A percentile compares a stretch with the other conserved stretches of the same genome.
These are phyloP conservation scores for Yamadazyma paraphyllophila DNA, from an alignment of 805 yeast genomes.

Conservation along the genomic window DNA sequence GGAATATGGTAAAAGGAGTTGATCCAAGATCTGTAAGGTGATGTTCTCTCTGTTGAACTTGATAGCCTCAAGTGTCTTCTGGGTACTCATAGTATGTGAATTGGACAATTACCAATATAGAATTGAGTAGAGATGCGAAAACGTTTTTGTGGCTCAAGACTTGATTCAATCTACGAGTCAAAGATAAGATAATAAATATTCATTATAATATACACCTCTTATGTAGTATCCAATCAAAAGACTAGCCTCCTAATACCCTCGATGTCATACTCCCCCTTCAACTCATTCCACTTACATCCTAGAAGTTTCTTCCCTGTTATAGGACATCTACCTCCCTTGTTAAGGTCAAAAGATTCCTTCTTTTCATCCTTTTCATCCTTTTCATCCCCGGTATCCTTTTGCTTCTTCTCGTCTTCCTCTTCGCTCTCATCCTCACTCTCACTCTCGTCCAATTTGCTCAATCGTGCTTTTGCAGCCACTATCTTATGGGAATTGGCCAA, in stretches of 20 bases:
- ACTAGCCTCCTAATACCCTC: conserved; percentile 75
- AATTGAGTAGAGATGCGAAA: not conserved
- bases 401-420: conserved; percentile 12
- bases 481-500: conserved; percentile 48
- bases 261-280: conserved; percentile 63
- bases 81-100: not conserved
- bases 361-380: conserved; percentile 7
- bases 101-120: no score
- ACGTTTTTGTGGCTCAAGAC: not conserved
- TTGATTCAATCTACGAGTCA: not conserved
- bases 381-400: conserved; percentile 8
- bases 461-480: conserved; percentile 19
- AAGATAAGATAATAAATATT: not conserved
- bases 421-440: conserved; percentile 15
- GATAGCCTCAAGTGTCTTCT: conserved; percentile 55
- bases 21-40: conserved; percentile 69
- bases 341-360: conserved; percentile 24
- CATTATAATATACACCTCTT: not conserved
- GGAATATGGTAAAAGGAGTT: conserved; percentile 75
- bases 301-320: conserved; percentile 69
- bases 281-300: conserved; percentile 66
- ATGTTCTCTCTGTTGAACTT: conserved; percentile 50
- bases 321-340: conserved; percentile 76
- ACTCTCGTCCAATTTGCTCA: conserved; percentile 5
- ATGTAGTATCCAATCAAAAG: conserved; percentile 39